phyloP scores from a whole-genome alignment of 2,329 filamentous ascomycete species.

The Alternaria postmessia region DNA sequence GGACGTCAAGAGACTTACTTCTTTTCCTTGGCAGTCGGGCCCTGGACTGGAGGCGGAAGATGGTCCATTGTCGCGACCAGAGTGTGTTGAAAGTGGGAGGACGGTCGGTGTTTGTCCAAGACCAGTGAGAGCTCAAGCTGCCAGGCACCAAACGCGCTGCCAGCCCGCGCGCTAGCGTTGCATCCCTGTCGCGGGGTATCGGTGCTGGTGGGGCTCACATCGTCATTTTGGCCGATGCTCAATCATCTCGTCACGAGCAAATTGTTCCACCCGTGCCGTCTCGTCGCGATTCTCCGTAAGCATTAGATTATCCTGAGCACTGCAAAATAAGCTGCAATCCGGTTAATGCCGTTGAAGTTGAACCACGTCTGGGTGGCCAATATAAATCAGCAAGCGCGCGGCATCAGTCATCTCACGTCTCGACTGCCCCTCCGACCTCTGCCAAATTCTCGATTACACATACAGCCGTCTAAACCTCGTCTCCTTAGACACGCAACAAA shows the following conservation, averaged over 20 bases:
- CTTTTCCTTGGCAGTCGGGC: conserved; percentile 59
- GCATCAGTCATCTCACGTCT: conserved; percentile 41
- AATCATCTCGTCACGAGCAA: conserved; percentile 11
- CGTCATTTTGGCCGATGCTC: conserved; percentile 13
- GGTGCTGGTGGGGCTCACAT: conserved; percentile 12
- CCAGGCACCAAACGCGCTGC: conserved; percentile 13
- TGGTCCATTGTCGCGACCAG: conserved; percentile 38
- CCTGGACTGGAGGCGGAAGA: conserved; percentile 52
- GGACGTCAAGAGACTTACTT: conserved; percentile 44
- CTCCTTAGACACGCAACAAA: conserved; percentile 5
- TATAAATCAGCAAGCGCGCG: conserved; percentile 36
- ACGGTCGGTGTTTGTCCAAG: conserved; percentile 7
- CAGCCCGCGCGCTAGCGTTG: conserved; percentile 18
- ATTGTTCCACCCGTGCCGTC: conserved; percentile 3
- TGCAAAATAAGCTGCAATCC: neutral
- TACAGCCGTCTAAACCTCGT: neutral
- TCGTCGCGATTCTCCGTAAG: neutral
- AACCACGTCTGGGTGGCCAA: conserved; percentile 17
- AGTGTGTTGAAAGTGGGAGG: neutral
- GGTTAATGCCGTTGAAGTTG: conserved; percentile 27
- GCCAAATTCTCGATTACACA: conserved; percentile 18
- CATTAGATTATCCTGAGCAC: neutral
- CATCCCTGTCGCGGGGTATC: conserved; percentile 22
- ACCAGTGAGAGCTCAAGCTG: conserved; percentile 9
- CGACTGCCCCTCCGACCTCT: conserved; percentile 28